Conservation (phyloP, 2,329 filamentous ascomycete species). For the Aspergillus fischeri region DNA sequence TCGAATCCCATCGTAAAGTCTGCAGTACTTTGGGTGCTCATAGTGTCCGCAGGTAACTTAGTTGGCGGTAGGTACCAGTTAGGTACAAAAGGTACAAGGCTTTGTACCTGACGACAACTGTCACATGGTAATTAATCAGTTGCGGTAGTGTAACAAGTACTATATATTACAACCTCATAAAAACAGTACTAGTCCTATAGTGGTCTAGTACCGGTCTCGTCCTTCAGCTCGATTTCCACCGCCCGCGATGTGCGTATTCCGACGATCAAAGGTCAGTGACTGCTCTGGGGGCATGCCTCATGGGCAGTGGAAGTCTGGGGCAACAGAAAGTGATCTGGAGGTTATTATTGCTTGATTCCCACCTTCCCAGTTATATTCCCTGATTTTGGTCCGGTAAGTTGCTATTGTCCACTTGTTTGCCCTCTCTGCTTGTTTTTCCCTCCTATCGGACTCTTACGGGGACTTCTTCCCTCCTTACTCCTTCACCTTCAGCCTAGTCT, state of each 20-base stretch:
- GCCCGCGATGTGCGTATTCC: conserved; percentile 4
- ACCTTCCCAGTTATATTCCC: neutral
- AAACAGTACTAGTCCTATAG: neutral
- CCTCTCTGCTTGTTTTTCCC: neutral
- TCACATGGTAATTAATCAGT: neutral
- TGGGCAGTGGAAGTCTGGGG: neutral
- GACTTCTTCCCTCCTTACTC: neutral
- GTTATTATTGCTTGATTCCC: neutral
- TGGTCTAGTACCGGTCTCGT: neutral
- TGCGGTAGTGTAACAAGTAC: neutral
- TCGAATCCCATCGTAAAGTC: too few species aligned
- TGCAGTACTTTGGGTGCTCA: neutral
- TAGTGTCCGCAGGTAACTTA: neutral
- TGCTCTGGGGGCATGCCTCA: conserved; percentile 1
- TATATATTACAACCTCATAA: neutral
- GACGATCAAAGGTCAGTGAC: neutral
- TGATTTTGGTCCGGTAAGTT: neutral
- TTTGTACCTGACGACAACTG: neutral
- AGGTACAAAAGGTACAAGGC: neutral
- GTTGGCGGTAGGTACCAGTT: neutral
- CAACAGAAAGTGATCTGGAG: neutral
- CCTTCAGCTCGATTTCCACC: neutral
- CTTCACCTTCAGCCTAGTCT: neutral
- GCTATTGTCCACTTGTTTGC: neutral
- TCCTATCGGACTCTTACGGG: neutral